Evolutionary conservation across 2,329 filamentous ascomycete genomes (phyloP).

Genomic region (Pseudogymnoascus sp.): DNA sequence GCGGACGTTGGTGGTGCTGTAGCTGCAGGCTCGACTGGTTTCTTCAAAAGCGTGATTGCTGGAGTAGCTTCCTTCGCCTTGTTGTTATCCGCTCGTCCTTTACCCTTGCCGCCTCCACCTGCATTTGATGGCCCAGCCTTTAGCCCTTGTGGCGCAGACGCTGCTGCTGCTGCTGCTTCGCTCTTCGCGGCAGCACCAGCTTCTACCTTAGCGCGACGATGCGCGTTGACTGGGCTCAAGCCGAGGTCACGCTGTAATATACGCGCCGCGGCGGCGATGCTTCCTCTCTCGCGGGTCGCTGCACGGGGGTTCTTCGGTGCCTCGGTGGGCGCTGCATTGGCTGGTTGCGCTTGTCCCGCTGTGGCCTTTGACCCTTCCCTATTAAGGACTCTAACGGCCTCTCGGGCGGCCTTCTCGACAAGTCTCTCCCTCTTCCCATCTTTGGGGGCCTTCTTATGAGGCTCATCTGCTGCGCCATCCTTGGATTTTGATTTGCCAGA

Average conservation of each 20-base stretch:
- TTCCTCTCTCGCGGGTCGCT: conserved; percentile 32
- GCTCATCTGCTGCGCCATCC: conserved; percentile 33
- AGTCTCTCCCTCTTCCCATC: conserved; percentile 56
- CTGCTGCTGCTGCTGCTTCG: conserved; percentile 21
- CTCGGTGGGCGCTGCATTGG: conserved; percentile 37
- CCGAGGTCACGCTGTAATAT: conserved; percentile 61
- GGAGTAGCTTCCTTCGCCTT: conserved; percentile 29
- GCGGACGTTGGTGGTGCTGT: conserved; percentile 24
- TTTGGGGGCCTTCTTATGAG: conserved; percentile 49
- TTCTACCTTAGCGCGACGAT: conserved; percentile 53
- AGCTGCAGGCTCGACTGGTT: conserved; percentile 25
- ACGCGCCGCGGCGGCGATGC: conserved; percentile 56
- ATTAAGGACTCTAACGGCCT: conserved; percentile 56
- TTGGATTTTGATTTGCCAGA: conserved; percentile 39
- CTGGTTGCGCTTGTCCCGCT: conserved; percentile 34
- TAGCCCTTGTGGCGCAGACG: conserved; percentile 8
- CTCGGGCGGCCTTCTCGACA: conserved; percentile 54
- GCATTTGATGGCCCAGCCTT: conserved; percentile 22
- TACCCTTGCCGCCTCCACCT: conserved; percentile 14
- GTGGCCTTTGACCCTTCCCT: conserved; percentile 48
- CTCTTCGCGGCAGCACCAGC: conserved; percentile 29
- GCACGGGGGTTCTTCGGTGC: conserved; percentile 49
- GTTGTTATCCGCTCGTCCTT: conserved; percentile 26
- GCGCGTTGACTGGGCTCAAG: conserved; percentile 55
- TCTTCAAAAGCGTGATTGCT: conserved; percentile 35